Evolutionary conservation across 108 stramenopile genomes (phyloP).

Genomic region (Discostella stelligeroides): DNA sequence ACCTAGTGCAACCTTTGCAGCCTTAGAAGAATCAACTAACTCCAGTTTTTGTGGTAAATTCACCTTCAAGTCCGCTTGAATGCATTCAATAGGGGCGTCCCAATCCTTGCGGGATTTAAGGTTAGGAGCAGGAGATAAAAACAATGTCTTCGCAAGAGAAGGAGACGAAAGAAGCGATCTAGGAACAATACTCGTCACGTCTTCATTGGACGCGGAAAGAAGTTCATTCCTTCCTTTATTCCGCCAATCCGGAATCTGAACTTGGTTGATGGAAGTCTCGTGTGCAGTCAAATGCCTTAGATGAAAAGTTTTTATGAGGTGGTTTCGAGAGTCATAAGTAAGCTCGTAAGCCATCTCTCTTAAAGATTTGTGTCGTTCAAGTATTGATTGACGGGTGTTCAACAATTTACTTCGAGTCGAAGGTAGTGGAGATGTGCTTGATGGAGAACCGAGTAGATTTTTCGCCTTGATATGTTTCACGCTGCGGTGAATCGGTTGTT

Average conservation of each 20-base stretch:
- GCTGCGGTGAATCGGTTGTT: neutral
- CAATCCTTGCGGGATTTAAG: constrained; percentile 31
- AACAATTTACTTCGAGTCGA: constrained; percentile 16
- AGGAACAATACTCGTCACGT: constrained; percentile 6
- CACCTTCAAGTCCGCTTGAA: constrained; percentile 29
- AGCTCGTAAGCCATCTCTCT: constrained; percentile 15
- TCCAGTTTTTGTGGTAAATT: constrained; percentile 54
- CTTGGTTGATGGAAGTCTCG: neutral
- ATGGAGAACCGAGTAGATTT: constrained; percentile 7
- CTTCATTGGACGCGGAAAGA: constrained; percentile 15
- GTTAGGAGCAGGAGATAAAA: constrained; percentile 40
- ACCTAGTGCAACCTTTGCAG: constrained; percentile 62
- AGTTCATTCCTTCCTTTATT: constrained; percentile 48
- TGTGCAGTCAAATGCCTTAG: constrained; percentile 9
- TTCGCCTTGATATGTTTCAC: constrained; percentile 1
- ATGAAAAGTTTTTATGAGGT: constrained; percentile 31
- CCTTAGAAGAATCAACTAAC: constrained; percentile 53
- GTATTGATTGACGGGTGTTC: constrained; percentile 15
- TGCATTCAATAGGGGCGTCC: constrained; percentile 11
- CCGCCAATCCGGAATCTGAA: constrained; percentile 45
- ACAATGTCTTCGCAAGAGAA: constrained; percentile 45
- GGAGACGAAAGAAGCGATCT: constrained; percentile 1
- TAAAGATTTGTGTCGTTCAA: constrained; percentile 24
- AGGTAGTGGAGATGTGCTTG: constrained; percentile 29
- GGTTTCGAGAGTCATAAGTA: neutral